These are phyloP conservation scores for Hypoxylon sp. DNA, from an alignment of 2,329 filamentous ascomycete genomes.

Conservation along the genomic window DNA sequence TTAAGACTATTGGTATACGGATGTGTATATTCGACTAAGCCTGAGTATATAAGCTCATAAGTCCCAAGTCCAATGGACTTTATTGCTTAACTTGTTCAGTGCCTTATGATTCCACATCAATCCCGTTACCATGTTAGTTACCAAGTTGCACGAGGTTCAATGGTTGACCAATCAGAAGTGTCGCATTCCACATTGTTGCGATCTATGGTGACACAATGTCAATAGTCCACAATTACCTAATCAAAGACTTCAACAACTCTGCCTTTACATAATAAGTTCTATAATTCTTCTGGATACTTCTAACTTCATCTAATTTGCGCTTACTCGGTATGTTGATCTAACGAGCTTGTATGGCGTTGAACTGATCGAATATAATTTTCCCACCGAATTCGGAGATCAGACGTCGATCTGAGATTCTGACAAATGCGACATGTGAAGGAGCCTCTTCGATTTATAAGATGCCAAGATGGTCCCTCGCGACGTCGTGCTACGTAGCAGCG, in stretches of 20 bases:
- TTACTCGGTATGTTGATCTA: slow-evolving; percentile 31
- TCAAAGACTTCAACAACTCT: background rate
- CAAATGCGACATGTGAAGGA: slow-evolving; percentile 45
- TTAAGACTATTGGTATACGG: background rate
- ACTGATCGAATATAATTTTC: slow-evolving; percentile 6
- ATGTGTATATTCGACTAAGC: background rate
- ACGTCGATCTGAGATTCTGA: slow-evolving; percentile 38
- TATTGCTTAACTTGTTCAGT: background rate
- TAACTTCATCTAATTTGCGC: background rate
- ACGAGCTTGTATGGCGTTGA: slow-evolving; percentile 22
- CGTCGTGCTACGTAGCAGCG: slow-evolving; percentile 32
- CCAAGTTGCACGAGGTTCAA: background rate
- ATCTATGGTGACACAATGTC: background rate
- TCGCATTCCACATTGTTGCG: background rate
- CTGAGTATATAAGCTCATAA: background rate
- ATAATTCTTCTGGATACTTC: slow-evolving; percentile 1
- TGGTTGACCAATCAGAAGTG: background rate
- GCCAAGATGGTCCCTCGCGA: slow-evolving; percentile 31
- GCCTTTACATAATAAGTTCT: background rate
- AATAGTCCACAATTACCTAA: slow-evolving; percentile 12
- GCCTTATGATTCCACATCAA: background rate
- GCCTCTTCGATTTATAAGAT: slow-evolving; percentile 44
- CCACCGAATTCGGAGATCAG: slow-evolving; percentile 28
- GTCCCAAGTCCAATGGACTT: background rate
- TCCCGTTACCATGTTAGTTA: background rate